These are phyloP conservation scores for Aspergillus nidulans DNA, from an alignment of 495 filamentous ascomycete species.

Conservation along the genomic window DNA sequence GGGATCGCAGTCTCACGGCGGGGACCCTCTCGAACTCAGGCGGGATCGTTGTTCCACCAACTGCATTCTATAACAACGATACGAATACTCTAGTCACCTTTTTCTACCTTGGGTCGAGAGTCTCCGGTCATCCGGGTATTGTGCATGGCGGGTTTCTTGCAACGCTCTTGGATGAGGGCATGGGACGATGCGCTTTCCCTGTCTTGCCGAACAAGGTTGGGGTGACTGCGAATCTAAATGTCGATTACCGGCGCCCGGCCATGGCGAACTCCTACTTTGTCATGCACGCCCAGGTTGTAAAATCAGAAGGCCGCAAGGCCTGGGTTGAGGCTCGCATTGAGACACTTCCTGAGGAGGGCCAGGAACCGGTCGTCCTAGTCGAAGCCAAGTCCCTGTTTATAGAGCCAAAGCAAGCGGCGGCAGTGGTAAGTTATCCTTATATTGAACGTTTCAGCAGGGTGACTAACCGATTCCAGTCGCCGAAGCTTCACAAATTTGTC, in stretches of 20 bases:
- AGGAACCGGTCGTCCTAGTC: slow-evolving; percentile 61
- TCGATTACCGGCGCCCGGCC: slow-evolving; percentile 81
- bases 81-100: slow-evolving; percentile 73
- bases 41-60: slow-evolving; percentile 77
- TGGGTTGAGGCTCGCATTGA: slow-evolving; percentile 94
- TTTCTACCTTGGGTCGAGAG: slow-evolving; percentile 70
- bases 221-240: slow-evolving; percentile 84
- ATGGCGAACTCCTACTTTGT: slow-evolving; percentile 74
- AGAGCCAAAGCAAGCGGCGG: slow-evolving; percentile 78
- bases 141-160: slow-evolving; percentile 89
- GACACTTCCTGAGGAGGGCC: slow-evolving; percentile 61
- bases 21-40: slow-evolving; percentile 73
- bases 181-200: slow-evolving; percentile 86
- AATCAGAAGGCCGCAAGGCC: slow-evolving; percentile 90
- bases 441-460: neutral
- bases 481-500: slow-evolving; percentile 26
- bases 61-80: slow-evolving; percentile 64
- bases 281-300: slow-evolving; percentile 73
- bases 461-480: slow-evolving; percentile 20
- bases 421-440: slow-evolving; percentile 53
- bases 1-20: slow-evolving; percentile 72
- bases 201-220: slow-evolving; percentile 85
- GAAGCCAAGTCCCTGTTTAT: slow-evolving; percentile 85
- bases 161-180: slow-evolving; percentile 86
- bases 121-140: slow-evolving; percentile 90